Evolutionary conservation across 2,329 filamentous ascomycete species (phyloP).

Genomic region (Grosmannia penicillata): DNA sequence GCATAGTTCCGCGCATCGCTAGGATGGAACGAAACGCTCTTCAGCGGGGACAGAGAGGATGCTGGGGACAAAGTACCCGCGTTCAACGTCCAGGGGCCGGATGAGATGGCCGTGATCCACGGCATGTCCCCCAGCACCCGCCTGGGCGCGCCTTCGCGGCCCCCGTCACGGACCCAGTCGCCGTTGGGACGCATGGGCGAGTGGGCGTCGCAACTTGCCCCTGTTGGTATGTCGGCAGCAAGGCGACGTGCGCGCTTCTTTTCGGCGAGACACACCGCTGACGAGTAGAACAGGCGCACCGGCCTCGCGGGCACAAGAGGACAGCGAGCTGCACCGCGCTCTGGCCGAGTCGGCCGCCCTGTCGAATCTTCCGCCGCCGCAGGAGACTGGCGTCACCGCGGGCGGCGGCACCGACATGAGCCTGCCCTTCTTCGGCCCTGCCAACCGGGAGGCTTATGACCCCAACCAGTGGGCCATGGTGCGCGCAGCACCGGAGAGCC

Average conservation of each 20-base stretch:
- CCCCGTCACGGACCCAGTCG: constrained; percentile 46
- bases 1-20: constrained; percentile 32
- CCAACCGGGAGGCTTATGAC: constrained; percentile 40
- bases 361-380: constrained; percentile 28
- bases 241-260: too few species aligned
- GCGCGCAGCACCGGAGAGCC: constrained; percentile 18
- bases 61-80: constrained; percentile 18
- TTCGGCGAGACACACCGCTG: too few species aligned
- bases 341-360: constrained; percentile 39
- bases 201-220: constrained; percentile 24
- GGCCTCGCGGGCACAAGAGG: constrained; percentile 26
- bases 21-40: constrained; percentile 40
- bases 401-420: constrained; percentile 18
- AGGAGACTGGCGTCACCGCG: constrained; percentile 37
- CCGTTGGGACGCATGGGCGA: constrained; percentile 38
- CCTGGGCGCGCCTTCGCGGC: constrained; percentile 38
- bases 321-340: constrained; percentile 41
- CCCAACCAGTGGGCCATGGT: constrained; percentile 45
- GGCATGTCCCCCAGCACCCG: constrained; percentile 26
- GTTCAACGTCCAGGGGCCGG: constrained; percentile 40
- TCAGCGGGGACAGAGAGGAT: constrained; percentile 37
- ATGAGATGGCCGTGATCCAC: constrained; percentile 27
- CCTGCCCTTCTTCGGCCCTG: constrained; percentile 42
- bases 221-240: not conserved
- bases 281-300: constrained; percentile 10